phyloP scores from a whole-genome alignment of 1,284 basidiomycete genomes.

The Jaminaea rosea region DNA sequence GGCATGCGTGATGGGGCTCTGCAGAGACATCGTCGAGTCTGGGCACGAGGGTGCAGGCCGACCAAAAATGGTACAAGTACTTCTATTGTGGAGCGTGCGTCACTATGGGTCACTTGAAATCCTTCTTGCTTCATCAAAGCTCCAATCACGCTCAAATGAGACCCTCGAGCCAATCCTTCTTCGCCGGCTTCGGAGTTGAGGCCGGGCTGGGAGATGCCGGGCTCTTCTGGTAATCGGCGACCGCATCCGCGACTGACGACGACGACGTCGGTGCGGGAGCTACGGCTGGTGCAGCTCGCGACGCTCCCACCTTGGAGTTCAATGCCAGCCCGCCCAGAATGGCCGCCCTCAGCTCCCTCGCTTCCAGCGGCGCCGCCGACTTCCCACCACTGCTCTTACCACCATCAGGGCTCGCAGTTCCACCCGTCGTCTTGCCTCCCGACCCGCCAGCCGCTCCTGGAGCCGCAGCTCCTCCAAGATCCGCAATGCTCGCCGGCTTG shows the following conservation, averaged over 20 bases:
- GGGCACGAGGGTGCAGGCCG: no score
- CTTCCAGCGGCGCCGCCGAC: not conserved
- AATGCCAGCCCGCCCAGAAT: not conserved
- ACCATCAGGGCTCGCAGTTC: not conserved
- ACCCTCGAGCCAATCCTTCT: not conserved
- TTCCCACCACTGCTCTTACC: not conserved
- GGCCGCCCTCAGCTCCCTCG: not conserved
- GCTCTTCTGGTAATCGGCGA: not conserved
- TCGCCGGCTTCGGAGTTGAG: not conserved
- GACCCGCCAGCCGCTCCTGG: not conserved
- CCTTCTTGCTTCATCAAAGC: no score
- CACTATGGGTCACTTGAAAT: no score
- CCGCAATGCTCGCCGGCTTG: constrained; percentile 23
- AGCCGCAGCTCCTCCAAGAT: constrained; percentile 15
- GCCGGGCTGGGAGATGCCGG: not conserved
- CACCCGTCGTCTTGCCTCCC: no score
- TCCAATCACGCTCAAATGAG: not conserved
- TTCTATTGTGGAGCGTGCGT: no score
- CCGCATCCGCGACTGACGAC: not conserved
- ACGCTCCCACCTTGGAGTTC: not conserved
- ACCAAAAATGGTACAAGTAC: no score
- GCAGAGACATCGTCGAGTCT: no score
- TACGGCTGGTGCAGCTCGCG: no score
- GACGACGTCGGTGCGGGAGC: not conserved
- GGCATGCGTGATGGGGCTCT: no score